Evolutionary conservation across 1,139 yeast genomes (phyloP).

Genomic region (Blastobotrys aristatus): DNA sequence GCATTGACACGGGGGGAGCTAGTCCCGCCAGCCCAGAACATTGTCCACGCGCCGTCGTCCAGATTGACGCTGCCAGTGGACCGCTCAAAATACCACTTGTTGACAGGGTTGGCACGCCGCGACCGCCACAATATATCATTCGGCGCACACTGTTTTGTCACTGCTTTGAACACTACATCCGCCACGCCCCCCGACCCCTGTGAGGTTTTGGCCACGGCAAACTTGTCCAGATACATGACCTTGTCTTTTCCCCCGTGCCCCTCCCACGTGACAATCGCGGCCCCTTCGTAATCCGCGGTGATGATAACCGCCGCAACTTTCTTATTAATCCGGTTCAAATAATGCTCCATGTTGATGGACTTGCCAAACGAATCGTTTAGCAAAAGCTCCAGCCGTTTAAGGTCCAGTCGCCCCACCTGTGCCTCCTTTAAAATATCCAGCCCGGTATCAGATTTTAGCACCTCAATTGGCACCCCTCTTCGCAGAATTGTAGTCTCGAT

Average conservation of each 20-base stretch:
- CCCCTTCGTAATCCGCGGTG: slow-evolving; percentile 94
- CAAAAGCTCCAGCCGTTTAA: slow-evolving; percentile 50
- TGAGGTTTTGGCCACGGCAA: slow-evolving; percentile 75
- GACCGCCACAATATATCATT: slow-evolving; percentile 84
- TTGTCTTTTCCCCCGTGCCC: neutral
- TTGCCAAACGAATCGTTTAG: slow-evolving; percentile 80
- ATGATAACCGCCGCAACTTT: slow-evolving; percentile 70
- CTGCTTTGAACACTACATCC: slow-evolving; percentile 80
- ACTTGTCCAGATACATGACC: slow-evolving; percentile 77
- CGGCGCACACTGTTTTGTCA: slow-evolving; percentile 60
- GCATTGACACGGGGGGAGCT: slow-evolving; percentile 22
- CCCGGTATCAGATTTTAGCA: slow-evolving; percentile 39
- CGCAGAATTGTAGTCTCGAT: slow-evolving; percentile 75
- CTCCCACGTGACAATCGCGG: slow-evolving; percentile 87
- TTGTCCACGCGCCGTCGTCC: slow-evolving; percentile 58
- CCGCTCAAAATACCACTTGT: slow-evolving; percentile 96
- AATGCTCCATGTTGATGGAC: slow-evolving; percentile 56
- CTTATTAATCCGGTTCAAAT: slow-evolving; percentile 58
- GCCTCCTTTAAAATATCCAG: slow-evolving; percentile 44
- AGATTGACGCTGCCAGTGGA: slow-evolving; percentile 63
- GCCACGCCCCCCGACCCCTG: slow-evolving; percentile 95
- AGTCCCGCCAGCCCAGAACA: slow-evolving; percentile 70
- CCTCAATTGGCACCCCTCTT: slow-evolving; percentile 64
- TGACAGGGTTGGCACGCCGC: slow-evolving; percentile 77
- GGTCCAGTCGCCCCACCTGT: slow-evolving; percentile 48